Base-by-base conservation (phyloP, 2,329 filamentous ascomycete species). In the Magnaporthales sp. region DNA sequence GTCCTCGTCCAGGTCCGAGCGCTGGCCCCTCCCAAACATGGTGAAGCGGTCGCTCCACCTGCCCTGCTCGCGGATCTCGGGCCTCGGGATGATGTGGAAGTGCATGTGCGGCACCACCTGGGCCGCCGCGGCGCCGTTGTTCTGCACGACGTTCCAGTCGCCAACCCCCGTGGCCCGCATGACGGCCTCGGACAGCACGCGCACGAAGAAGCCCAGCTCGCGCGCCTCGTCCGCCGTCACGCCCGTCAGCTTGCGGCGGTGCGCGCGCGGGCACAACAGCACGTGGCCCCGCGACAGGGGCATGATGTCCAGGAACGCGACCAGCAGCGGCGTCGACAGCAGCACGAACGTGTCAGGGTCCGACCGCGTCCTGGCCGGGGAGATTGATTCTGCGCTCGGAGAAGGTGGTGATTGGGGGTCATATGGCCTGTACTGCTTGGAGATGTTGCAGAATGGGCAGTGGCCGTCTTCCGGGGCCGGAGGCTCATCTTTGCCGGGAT, bases 141-240 rank as follows among this genome's bases (percentile, higher is more conserved):
- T 98, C 80, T 98, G 94, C 66, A 98, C 92, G 31, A 98, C 88
- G 77, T 99, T 99, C 90, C 94, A 98, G 78, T 97, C 93, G 64
- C 82, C 83, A 1, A 92, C 86, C 10, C 89, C 90, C 2, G 89
- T 91, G 0, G 88, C 86, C 65, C 81, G 82, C 32, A 87, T 84
- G 51, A 97, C 82, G 0, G 91, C 91, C 24, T 86, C 81, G 22
- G 90, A 91, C 2, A 97, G 80, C 3, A 94, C 77, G 38, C 91
- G 88, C 30, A 96, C 84, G 80, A 83, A 86, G 68, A 77, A 75
- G 72, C 91, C 87, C 66, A 96, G 83, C 72, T 90, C 88, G 66
- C 83, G 81, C 27, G 88, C 86, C 75, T 93, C 90, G 62, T 75
- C 75, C 0, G 84, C 78, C 0, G 81, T 82, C 64, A 93, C 82